phyloP scores from a whole-genome alignment of 495 filamentous ascomycete species.

The Aspergillus coremiiformis region DNA sequence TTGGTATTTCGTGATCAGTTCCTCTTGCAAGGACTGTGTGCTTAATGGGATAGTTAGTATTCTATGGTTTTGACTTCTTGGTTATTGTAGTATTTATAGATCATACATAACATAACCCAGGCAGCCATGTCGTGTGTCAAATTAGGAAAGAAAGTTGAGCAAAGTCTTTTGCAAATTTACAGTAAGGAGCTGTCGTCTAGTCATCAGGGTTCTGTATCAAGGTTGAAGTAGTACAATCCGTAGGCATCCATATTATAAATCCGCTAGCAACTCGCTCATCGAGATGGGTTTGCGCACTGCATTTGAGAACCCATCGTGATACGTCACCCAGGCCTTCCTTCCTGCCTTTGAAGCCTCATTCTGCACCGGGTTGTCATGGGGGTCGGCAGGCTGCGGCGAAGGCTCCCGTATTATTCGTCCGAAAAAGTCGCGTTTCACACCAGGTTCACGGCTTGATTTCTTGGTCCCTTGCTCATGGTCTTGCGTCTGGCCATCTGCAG shows the following conservation, averaged over 20 bases:
- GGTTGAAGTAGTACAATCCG: neutral
- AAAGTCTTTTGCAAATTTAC: too few relatives aligned
- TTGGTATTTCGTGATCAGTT: too few relatives aligned
- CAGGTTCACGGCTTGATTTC: slow-evolving; percentile 13
- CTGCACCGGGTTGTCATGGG: slow-evolving; percentile 11
- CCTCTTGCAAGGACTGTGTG: too few relatives aligned
- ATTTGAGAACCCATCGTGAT: slow-evolving; percentile 93
- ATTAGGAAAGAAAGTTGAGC: too few relatives aligned
- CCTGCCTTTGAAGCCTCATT: slow-evolving; percentile 37
- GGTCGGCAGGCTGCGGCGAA: slow-evolving; percentile 22
- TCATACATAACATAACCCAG: too few relatives aligned
- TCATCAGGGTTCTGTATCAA: neutral
- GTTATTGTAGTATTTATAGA: too few relatives aligned
- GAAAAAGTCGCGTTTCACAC: slow-evolving; percentile 84
- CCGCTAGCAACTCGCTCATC: slow-evolving; percentile 69
- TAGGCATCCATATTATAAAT: slow-evolving; percentile 18
- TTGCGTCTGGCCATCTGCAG: slow-evolving; percentile 35
- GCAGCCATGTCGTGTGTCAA: too few relatives aligned
- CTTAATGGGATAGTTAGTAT: too few relatives aligned
- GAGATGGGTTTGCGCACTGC: slow-evolving; percentile 89
- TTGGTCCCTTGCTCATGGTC: slow-evolving; percentile 17
- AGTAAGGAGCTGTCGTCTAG: neutral
- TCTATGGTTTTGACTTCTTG: too few relatives aligned
- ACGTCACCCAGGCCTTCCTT: slow-evolving; percentile 81
- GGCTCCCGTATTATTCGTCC: slow-evolving; percentile 57